Base-by-base conservation (phyloP, 305 asterid species). In the Salvia sclarea region DNA sequence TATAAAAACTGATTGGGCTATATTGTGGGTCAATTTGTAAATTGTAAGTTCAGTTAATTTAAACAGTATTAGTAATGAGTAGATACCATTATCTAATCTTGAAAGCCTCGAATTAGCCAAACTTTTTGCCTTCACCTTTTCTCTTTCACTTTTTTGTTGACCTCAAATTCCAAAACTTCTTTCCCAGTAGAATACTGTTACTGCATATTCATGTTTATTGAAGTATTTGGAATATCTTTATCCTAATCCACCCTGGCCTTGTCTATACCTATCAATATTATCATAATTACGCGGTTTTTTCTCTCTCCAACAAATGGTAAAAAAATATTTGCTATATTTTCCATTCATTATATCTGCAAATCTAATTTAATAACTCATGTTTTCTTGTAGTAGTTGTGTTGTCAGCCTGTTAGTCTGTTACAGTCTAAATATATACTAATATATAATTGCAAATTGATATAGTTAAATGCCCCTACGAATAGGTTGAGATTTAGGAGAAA, bases 121-220 rank as follows among this genome's bases (percentile, higher is more conserved):
- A 70, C 83, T 61, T 81, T 83, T 76, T 49, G 47, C 70, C 52
- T 62, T 52, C 38, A 73, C 78, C 77, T 78, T 78, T 80, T 72
- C 68, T 17, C 69, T 63, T 68, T 74, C 73, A 69, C 83, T 84
- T 84, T 38, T 79, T 53, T 81, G 81, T 83, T 86, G 81, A 86
- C 85, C 82, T 76, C 70, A 72, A 78, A 83, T 63, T 70, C 54
- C 67, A 55, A 66, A 67, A 60, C 50, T 71, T 38, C 59, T 54
- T 71, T 65, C 68, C 68, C 61, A 38, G 57, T 54, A 53, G 49
- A 45, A 61, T 59, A 55, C 25, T 61, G 64, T 21, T 11, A 43
- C 37, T 52, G 54, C 33, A 60, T 61, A 69, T 57, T 64, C 70
- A 43, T 73, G 33, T 73, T 60, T 56, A 72, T n/a, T n/a, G n/a